Conservation (phyloP, 148 eudicot genomes). For the Vaccinium macrocarpon region DNA sequence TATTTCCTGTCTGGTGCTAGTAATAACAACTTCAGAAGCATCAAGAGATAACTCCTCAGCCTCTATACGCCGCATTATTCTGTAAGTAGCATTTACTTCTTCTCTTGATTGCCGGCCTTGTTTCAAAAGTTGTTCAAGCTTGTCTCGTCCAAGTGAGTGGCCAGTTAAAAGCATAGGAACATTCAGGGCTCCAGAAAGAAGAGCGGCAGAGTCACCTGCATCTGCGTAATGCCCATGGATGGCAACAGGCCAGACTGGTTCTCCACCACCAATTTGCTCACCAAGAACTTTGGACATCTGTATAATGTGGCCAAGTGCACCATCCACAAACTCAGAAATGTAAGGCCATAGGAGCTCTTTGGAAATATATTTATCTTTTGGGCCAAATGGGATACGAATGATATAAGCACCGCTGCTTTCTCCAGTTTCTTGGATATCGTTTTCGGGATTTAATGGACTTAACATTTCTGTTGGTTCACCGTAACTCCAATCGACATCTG, state of each 20-base stretch:
- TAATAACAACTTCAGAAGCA: conserved; percentile 56
- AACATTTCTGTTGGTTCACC: conserved; percentile 96
- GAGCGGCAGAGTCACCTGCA: conserved; percentile 68
- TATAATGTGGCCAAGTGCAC: conserved; percentile 73
- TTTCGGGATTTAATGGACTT: conserved; percentile 42
- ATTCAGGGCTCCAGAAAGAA: conserved; percentile 57
- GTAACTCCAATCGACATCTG: conserved; percentile 90
- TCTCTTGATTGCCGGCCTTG: conserved; percentile 57
- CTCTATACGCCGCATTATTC: conserved; percentile 61
- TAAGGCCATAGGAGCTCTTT: conserved; percentile 88
- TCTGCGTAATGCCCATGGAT: conserved; percentile 89
- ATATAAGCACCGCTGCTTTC: conserved; percentile 92
- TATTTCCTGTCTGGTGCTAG: conserved; percentile 64
- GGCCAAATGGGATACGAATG: conserved; percentile 86
- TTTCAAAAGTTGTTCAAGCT: conserved; percentile 54
- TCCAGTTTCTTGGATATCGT: conserved; percentile 49
- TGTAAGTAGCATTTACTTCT: conserved; percentile 50
- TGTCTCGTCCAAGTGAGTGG: conserved; percentile 66
- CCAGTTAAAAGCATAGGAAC: conserved; percentile 65
- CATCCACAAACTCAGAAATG: conserved; percentile 89
- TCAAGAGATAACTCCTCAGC: conserved; percentile 63
- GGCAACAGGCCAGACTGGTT: conserved; percentile 88
- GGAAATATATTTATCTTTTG: conserved; percentile 72
- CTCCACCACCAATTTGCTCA: conserved; percentile 73
- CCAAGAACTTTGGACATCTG: conserved; percentile 95